phyloP scores from a whole-genome alignment of 805 yeast genomes.

The Lipomyces yamadae region DNA sequence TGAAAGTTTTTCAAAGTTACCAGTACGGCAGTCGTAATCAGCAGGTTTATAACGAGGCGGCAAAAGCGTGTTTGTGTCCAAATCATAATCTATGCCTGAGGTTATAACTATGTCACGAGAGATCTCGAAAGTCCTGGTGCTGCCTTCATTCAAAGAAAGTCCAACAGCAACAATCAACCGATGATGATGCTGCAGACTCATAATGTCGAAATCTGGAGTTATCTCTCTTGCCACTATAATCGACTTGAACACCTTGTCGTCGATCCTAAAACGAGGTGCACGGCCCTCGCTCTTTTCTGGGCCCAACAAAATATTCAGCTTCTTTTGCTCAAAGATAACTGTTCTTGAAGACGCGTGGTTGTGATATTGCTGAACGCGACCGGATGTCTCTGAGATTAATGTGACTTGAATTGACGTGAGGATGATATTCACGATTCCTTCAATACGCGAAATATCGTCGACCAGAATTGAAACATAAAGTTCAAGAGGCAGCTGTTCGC shows the following conservation, averaged over 20 bases:
- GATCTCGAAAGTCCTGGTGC: slow-evolving; percentile 12
- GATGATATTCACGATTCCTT: slow-evolving; percentile 16
- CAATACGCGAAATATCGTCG: slow-evolving; percentile 12
- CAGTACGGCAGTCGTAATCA: neutral
- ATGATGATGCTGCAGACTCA: slow-evolving; percentile 18
- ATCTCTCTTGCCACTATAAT: neutral
- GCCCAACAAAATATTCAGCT: slow-evolving; percentile 9
- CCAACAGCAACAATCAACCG: slow-evolving; percentile 7
- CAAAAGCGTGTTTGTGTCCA: neutral
- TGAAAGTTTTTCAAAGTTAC: neutral
- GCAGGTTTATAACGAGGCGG: neutral
- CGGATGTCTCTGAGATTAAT: neutral
- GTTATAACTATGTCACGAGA: slow-evolving; percentile 5
- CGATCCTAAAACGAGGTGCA: slow-evolving; percentile 20
- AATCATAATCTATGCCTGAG: slow-evolving; percentile 20
- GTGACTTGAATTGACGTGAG: slow-evolving; percentile 13
- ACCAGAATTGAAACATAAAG: slow-evolving; percentile 12
- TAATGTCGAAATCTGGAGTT: slow-evolving; percentile 19
- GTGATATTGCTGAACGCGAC: slow-evolving; percentile 3
- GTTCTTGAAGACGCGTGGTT: neutral
- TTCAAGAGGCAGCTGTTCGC: slow-evolving; percentile 11
- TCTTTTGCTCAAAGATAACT: neutral
- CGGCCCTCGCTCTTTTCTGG: neutral
- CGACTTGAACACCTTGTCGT: slow-evolving; percentile 10
- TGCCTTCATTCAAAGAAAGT: slow-evolving; percentile 21